phyloP scores from a whole-genome alignment of 768 basidiomycete genomes.

The Mrakia blollopis region DNA sequence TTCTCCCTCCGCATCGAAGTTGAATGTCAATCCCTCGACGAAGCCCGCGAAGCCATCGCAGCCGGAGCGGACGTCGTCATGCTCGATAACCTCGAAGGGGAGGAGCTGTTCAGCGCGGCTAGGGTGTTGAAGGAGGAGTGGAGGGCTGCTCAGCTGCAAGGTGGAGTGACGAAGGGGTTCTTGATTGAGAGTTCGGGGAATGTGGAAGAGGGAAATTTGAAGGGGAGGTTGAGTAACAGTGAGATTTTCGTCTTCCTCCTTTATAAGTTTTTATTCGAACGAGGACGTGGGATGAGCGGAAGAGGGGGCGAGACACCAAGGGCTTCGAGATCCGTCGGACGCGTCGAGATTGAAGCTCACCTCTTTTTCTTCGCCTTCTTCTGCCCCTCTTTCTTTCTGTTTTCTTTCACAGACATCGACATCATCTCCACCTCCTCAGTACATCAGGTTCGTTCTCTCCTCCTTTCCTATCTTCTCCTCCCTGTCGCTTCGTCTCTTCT shows the following conservation, averaged over 20 bases:
- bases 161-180: constrained; percentile 54
- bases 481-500: too few species aligned
- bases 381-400: background rate
- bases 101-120: constrained; percentile 63
- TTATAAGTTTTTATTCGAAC: too few species aligned
- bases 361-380: background rate
- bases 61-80: constrained; percentile 93
- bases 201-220: constrained; percentile 81
- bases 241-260: constrained; percentile 37
- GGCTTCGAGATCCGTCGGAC: background rate
- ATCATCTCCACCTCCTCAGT: constrained; percentile 61
- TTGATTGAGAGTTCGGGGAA: constrained; percentile 91
- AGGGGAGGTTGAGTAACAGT: constrained; percentile 77
- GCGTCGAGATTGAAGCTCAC: background rate
- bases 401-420: constrained; percentile 68
- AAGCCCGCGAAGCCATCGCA: constrained; percentile 94
- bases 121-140: constrained; percentile 69
- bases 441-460: constrained; percentile 37
- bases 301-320: background rate
- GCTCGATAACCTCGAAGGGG: constrained; percentile 88
- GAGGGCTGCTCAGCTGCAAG: constrained; percentile 41
- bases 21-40: constrained; percentile 79
- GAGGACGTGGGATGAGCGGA: background rate
- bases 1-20: constrained; percentile 89
- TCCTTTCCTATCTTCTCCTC: background rate